Percentiles rank a stretch among this genome's conserved stretches.
Evolutionary conservation across 306 rosid species (phyloP).

Genomic region (Vigna nakashimae): DNA sequence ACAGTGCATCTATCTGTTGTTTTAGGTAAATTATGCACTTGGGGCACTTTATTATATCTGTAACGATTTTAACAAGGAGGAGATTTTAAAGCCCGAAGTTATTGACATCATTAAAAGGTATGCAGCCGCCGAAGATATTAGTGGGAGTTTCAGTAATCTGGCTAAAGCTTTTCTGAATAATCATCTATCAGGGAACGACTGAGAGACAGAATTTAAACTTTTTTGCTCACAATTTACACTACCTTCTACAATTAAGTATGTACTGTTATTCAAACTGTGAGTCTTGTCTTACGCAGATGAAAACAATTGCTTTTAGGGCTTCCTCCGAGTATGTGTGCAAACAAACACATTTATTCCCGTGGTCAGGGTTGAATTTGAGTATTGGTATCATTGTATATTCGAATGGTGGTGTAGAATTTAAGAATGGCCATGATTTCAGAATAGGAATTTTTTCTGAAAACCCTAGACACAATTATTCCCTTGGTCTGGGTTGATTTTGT

Average conservation of each 20-base stretch:
- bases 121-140: slow-evolving; percentile 72
- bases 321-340: neutral
- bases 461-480: too few species aligned
- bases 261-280: neutral
- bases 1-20: slow-evolving; percentile 30
- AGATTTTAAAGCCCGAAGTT: slow-evolving; percentile 83
- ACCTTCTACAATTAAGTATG: slow-evolving; percentile 3
- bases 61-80: slow-evolving; percentile 63
- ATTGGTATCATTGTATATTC: neutral
- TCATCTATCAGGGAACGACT: slow-evolving; percentile 53
- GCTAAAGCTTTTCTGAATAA: slow-evolving; percentile 85
- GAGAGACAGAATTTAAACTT: slow-evolving; percentile 13
- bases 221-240: neutral
- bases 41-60: slow-evolving; percentile 81
- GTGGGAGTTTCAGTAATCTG: slow-evolving; percentile 79
- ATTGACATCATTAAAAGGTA: slow-evolving; percentile 76
- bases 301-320: neutral
- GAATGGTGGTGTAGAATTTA: slow-evolving; percentile 3
- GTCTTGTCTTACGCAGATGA: neutral
- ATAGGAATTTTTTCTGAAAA: neutral
- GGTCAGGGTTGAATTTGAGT: neutral
- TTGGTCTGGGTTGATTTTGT: too few species aligned
- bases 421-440: neutral
- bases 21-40: slow-evolving; percentile 81
- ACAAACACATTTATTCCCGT: neutral